Evolutionary conservation across 2,329 filamentous ascomycete species (phyloP), one percentile per base, ranked within the genome.

Genomic region (Neofusicoccum parvum): DNA sequence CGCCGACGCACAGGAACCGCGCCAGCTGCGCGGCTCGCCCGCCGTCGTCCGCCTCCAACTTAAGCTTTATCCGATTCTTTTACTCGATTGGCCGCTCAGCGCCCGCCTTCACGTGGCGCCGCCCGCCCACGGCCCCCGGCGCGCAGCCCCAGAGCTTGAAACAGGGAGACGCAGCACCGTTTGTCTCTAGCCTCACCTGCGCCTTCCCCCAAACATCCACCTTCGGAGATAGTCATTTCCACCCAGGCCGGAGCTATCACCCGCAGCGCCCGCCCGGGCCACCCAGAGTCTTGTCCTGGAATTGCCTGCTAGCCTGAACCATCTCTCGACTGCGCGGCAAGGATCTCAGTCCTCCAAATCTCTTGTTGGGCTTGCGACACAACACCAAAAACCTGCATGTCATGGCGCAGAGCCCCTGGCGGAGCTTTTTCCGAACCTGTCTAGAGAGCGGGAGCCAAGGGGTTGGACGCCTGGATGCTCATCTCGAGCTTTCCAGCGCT

Each of bases 11-110:
- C 54, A 59, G 54, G 41, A 46, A 17, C 54, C 54, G 54, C 54
- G 54, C 54, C 54, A 48, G 15, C 56, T 48, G 56, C 56, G 41
- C 56, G 56, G 56, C 56, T 60, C 56, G 41, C 39, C 37, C 39
- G n/a, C 23, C 37, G 36, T 56, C 23, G 23, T 12, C 39, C 3
- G 37, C 10, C 48, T 50, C 39, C 53, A 41, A 56, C 41, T 48
- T 60, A 60, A 60, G 56, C 56, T 60, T 60, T 60, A 60, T 60
- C 56, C 23, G 56, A 60, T 60, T 46, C 56, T 37, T 27, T 46
- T 60, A 46, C 56, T 60, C 43, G 56, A 60, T 60, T 60, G 56
- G 56, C n/a, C 41, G 14, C 15, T 2, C 14, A n/a, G 14, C 6
- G 37, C 37, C 39, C n/a, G 2, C 41, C 43, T 49, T 60, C 56